These are phyloP conservation scores for Kalanchoe fedtschenkoi DNA, from an alignment of 164 flowering plant genomes.

Conservation along the genomic window DNA sequence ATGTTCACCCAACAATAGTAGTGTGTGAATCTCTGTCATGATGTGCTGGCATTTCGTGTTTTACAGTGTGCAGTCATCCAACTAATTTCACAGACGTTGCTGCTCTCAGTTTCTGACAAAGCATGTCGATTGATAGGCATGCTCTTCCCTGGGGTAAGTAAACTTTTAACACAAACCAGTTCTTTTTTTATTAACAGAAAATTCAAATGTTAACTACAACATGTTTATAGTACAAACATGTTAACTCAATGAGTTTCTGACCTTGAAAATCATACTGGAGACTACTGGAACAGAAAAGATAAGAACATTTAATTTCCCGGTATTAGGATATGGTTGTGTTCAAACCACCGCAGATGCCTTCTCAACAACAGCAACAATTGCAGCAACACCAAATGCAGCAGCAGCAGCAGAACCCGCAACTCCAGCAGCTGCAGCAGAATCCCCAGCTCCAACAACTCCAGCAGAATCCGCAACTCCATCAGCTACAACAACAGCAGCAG, in stretches of 20 bases:
- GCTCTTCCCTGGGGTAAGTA: conserved; percentile 96
- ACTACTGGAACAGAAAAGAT: not conserved
- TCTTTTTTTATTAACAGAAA: not conserved
- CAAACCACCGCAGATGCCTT: conserved; percentile 61
- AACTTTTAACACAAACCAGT: not conserved
- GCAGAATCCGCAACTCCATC: conserved; percentile 9
- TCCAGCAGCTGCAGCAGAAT: conserved; percentile 8
- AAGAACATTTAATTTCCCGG: not conserved
- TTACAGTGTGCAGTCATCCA: conserved; percentile 94
- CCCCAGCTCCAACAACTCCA: conserved; percentile 15
- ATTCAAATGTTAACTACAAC: not conserved
- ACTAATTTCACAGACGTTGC: conserved; percentile 82
- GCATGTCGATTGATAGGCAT: conserved; percentile 95
- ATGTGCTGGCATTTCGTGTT: conserved; percentile 2
- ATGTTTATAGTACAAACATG: not conserved
- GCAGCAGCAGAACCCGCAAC: conserved; percentile 10
- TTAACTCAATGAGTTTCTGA: not conserved
- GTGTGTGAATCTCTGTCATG: not conserved
- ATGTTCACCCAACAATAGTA: not conserved
- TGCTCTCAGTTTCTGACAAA: conserved; percentile 92
- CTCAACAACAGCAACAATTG: conserved; percentile 34
- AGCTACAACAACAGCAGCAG: conserved; percentile 14
- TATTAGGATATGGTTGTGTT: conserved; percentile 94
- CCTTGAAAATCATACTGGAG: not conserved
- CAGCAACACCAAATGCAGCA: conserved; percentile 19